A percentile compares a stretch with the other conserved stretches of the same genome.
Conservation (phyloP, 176 grass and related monocot species). For the Thinopyrum elongatum region DNA sequence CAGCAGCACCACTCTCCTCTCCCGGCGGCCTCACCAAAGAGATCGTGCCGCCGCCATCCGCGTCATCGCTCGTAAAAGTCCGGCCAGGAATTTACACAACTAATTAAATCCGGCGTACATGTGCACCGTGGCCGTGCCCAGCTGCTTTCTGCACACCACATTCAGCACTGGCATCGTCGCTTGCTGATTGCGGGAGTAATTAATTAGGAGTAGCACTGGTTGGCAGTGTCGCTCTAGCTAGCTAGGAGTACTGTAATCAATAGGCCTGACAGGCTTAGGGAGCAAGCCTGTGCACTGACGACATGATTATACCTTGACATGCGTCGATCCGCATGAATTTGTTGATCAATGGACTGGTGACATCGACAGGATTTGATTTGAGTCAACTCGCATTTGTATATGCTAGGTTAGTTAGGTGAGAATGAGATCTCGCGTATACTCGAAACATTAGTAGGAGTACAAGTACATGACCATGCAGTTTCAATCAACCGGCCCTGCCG, state of each 20-base stretch:
- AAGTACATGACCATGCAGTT: background rate
- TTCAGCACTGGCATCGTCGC: too few relatives aligned
- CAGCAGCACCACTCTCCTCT: too few relatives aligned
- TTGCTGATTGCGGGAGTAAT: too few relatives aligned
- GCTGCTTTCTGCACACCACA: too few relatives aligned
- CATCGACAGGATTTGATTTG: background rate
- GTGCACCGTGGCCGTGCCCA: too few relatives aligned
- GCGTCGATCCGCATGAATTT: background rate
- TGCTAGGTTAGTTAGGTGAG: background rate
- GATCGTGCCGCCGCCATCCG: too few relatives aligned
- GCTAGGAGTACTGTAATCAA: background rate
- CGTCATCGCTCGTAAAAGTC: too few relatives aligned
- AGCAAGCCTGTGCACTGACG: background rate
- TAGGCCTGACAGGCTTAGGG: background rate
- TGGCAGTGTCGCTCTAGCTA: background rate
- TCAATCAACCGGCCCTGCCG: background rate
- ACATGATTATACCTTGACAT: background rate
- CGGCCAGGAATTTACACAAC: too few relatives aligned
- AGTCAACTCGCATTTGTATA: background rate
- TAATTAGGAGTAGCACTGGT: too few relatives aligned
- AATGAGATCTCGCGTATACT: background rate
- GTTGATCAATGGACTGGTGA: background rate
- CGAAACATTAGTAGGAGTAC: background rate
- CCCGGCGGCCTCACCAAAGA: too few relatives aligned
- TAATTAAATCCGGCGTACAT: too few relatives aligned